phyloP scores from a whole-genome alignment of 352 stramenopile species.

The Aphanomyces euteiches region DNA sequence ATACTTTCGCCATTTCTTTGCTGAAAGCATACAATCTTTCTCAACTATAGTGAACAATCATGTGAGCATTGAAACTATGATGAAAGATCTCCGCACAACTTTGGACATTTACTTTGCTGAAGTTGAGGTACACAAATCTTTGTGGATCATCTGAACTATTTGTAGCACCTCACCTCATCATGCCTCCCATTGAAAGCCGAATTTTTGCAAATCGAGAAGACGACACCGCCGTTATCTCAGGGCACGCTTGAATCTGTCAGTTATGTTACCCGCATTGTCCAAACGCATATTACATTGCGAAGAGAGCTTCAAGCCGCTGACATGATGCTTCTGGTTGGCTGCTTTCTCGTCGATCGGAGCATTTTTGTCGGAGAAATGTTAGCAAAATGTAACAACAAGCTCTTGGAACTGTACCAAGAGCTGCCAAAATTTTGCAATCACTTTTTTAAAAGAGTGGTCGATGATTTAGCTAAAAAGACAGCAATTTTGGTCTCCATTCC shows the following conservation, averaged over 20 bases:
- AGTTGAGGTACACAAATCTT: neutral
- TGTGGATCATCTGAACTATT: neutral
- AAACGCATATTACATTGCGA: neutral
- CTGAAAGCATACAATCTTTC: neutral
- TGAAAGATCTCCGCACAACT: conserved; percentile 6
- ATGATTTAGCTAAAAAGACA: neutral
- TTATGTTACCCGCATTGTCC: neutral
- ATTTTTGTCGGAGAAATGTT: conserved; percentile 16
- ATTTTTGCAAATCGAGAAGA: neutral
- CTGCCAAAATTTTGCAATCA: neutral
- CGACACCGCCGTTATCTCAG: neutral
- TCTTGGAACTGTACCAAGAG: neutral
- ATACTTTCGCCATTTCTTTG: conserved; percentile 20
- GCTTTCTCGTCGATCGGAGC: conserved; percentile 13
- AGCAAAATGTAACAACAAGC: neutral
- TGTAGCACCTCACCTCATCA: conserved; percentile 4
- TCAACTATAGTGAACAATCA: conserved; percentile 13
- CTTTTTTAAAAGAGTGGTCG: neutral
- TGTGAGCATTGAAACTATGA: neutral
- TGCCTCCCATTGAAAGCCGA: neutral
- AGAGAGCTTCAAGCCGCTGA: conserved; percentile 5
- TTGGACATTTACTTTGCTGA: conserved; percentile 27
- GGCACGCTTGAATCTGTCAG: neutral
- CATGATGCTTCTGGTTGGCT: conserved; percentile 12
- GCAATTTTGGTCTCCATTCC: conserved; percentile 2